Base-by-base conservation (phyloP, 2,329 filamentous ascomycete species). In the Curvularia sp. region DNA sequence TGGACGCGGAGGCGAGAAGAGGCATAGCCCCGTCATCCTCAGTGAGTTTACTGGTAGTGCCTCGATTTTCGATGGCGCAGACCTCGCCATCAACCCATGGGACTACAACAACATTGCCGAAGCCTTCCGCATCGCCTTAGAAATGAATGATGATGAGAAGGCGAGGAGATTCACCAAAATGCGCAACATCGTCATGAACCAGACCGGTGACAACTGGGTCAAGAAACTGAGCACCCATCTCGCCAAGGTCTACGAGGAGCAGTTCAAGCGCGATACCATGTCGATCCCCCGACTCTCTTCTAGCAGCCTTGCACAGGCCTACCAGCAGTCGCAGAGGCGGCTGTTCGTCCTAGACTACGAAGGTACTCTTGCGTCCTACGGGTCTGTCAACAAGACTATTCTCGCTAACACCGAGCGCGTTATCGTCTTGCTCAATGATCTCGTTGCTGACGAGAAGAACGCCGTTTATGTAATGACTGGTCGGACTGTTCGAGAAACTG, bases 11-110 rank as follows among this genome's bases (percentile, higher is more conserved):
- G 79, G 86, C 61, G 81, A 83, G 2, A 93, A 93, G 80, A 93
- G 92, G 77, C 88, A 95, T 70, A 92, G 92, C 2, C 93, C 93
- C 1, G 83, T 98, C 42, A 97, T 98, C 64, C 81, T 98, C 53
- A 97, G 92, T 63, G 94, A 98, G 75, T 98, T 98, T 73, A 97
- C 94, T 1, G 95, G 94, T 23, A 96, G 93, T 59, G 89, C 93
- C 1, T 92, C 91, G 0, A 84, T 98, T 2, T 96, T 98, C 70
- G 87, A 87, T 15, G 87, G 89, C 45, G 87, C 91, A 57, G 90
- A 95, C 63, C 84, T 98, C 13, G 86, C 91, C 0, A 90, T 98
- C 70, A 98, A 98, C 73, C 94, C 94, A 0, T 98, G 94, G 94
- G 92, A 97, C 74, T 97, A 97, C 76, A 86, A 89, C 34, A 87